phyloP scores from a whole-genome alignment of 331 rosid genomes.

The Telfairia occidentalis region DNA sequence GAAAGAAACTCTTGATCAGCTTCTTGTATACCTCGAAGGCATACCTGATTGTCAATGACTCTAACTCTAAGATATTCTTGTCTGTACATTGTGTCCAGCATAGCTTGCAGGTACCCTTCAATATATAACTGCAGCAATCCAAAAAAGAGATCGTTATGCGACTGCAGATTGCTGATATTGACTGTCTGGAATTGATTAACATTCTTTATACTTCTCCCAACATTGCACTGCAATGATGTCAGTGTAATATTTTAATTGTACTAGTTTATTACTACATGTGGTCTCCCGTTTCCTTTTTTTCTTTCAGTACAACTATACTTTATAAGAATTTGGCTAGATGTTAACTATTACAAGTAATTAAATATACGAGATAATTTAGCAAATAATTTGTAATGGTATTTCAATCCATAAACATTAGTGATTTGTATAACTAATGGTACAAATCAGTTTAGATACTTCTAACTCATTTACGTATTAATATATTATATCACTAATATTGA shows the following conservation, averaged over 20 bases:
- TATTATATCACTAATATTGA: background rate
- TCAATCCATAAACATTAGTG: background rate
- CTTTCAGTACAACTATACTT: background rate
- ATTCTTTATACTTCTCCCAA: background rate
- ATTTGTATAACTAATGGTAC: background rate
- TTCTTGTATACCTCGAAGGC: conserved; percentile 1
- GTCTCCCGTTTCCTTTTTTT: background rate
- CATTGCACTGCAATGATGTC: background rate
- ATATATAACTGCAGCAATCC: conserved; percentile 61
- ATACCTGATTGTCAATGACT: conserved; percentile 78
- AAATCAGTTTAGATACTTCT: background rate
- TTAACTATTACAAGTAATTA: background rate
- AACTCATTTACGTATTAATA: background rate
- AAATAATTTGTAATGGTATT: background rate
- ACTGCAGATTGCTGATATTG: background rate
- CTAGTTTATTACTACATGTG: background rate
- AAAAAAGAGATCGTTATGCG: conserved; percentile 10
- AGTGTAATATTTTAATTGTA: background rate
- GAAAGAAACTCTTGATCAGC: conserved; percentile 1
- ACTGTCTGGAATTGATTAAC: background rate
- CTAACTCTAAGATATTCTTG: conserved; percentile 89
- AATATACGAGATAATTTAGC: background rate
- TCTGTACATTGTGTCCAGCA: conserved; percentile 79
- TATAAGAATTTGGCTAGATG: background rate
- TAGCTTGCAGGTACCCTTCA: conserved; percentile 98